Conservation (phyloP, 148 eudicot genomes). For the Rheum nobile region DNA sequence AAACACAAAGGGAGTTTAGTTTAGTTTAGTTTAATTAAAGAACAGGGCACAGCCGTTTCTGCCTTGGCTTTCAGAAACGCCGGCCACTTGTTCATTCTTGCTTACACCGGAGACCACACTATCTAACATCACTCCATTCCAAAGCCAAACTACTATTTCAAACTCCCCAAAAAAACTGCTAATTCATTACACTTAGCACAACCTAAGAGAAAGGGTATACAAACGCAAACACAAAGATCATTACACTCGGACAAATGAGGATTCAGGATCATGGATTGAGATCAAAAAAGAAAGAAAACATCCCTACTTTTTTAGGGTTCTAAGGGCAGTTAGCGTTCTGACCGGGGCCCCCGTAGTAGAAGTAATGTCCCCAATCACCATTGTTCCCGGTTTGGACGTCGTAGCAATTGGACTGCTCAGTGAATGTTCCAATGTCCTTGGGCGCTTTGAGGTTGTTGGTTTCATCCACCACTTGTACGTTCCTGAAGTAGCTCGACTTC, state of each 20-base stretch:
- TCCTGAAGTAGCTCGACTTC: slow-evolving; percentile 88
- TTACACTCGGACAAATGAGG: not conserved
- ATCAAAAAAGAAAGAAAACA: not conserved
- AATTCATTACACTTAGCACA: not conserved
- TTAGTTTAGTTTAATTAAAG: not conserved
- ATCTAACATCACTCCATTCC: not conserved
- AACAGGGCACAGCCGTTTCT: not conserved
- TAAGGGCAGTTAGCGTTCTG: slow-evolving; percentile 63
- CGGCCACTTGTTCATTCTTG: not conserved
- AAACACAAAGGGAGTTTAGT: too few relatives aligned
- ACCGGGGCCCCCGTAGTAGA: slow-evolving; percentile 96
- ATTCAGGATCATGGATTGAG: not conserved
- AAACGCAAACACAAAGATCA: not conserved
- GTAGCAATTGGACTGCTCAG: slow-evolving; percentile 87
- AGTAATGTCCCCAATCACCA: slow-evolving; percentile 87
- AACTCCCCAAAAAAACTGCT: not conserved
- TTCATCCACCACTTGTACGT: slow-evolving; percentile 80
- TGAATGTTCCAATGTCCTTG: slow-evolving; percentile 76
- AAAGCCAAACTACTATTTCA: not conserved
- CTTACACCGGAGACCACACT: not conserved
- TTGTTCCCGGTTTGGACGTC: slow-evolving; percentile 78
- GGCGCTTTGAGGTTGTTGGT: slow-evolving; percentile 90
- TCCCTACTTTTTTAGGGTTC: not conserved
- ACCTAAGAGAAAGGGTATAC: not conserved
- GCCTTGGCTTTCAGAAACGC: not conserved